Base-by-base conservation (phyloP, 345 rosid species). In the Firmiana major region DNA sequence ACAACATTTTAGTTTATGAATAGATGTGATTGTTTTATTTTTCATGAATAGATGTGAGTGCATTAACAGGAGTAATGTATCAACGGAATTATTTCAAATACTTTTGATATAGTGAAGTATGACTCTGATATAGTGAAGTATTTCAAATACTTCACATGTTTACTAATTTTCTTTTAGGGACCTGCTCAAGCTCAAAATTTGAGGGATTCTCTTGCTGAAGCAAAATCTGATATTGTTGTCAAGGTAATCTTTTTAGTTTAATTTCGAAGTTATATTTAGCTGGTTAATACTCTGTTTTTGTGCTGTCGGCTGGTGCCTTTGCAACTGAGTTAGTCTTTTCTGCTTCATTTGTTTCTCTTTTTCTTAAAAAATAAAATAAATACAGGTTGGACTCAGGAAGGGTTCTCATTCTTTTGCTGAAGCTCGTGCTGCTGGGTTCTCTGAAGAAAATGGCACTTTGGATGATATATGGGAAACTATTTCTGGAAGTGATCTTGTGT, bases 111-210 rank as follows among this genome's bases (percentile, higher is more conserved):
- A n/a, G n/a, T n/a, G n/a, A n/a, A n/a, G 4, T 49, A 36, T 36
- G 40, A 36, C 40, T 49, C 15, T 4, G 54, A 49, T 49, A 3
- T 3, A 10, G 28, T 59, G 16, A 59, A 59, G 34, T 24, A 59
- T 17, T 34, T 15, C 0, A 7, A 28, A 31, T 62, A 1, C 7
- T 31, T 12, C 24, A 6, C 22, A 21, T 57, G 28, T 2, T 57
- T 36, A 17, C 24, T 19, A 68, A 42, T 10, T 43, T 55, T 73
- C 22, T 73, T 45, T 22, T 63, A 92, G 98, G 97, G 93, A 26
- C 98, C 98, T 81, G 98, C 98, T 54, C 98, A 94, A 87, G 98
- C 97, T 70, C 97, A 94, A 82, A 94, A 91, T 77, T 79, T 94
- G 80, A 91, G 94, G 83, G 98, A 94, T 86, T 94, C 98, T 55